phyloP scores from a whole-genome alignment of 352 stramenopile genomes.

The Paralagenidium karlingii region DNA sequence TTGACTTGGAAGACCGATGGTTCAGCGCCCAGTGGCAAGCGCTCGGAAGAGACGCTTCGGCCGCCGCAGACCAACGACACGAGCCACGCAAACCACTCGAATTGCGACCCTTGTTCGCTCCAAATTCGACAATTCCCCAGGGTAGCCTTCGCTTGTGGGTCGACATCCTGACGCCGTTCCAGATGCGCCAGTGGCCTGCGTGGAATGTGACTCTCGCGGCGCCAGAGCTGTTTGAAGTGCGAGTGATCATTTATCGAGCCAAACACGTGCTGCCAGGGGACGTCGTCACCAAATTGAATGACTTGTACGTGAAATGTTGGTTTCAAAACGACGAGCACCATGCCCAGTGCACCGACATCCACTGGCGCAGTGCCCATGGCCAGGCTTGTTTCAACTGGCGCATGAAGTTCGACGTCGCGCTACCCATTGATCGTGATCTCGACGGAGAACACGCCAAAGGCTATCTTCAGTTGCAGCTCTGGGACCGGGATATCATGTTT shows the following conservation, averaged over 20 bases:
- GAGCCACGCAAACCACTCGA: conserved; percentile 52
- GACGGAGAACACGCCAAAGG: conserved; percentile 57
- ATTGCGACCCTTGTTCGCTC: conserved; percentile 45
- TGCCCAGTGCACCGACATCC: conserved; percentile 77
- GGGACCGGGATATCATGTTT: conserved; percentile 68
- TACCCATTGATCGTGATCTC: conserved; percentile 60
- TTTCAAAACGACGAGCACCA: conserved; percentile 67
- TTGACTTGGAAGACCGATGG: conserved; percentile 90
- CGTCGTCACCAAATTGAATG: conserved; percentile 79
- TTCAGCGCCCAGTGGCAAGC: conserved; percentile 81
- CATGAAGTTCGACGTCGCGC: conserved; percentile 83
- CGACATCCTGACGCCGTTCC: conserved; percentile 70
- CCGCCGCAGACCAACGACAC: conserved; percentile 11
- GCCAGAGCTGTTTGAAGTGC: conserved; percentile 73
- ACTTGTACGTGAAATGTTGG: conserved; percentile 86
- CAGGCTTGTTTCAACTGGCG: conserved; percentile 88
- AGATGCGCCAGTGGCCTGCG: conserved; percentile 55
- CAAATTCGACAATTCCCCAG: conserved; percentile 56
- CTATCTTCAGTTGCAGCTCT: conserved; percentile 63
- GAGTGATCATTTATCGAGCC: conserved; percentile 86
- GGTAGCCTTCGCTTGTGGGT: conserved; percentile 75
- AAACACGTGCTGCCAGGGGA: conserved; percentile 78
- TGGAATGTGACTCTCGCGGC: conserved; percentile 77
- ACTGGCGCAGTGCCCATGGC: conserved; percentile 83
- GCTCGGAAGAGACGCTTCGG: too few relatives aligned